These are phyloP conservation scores for Penicillium sp. DNA, from an alignment of 2,329 filamentous ascomycete genomes.

Conservation along the genomic window DNA sequence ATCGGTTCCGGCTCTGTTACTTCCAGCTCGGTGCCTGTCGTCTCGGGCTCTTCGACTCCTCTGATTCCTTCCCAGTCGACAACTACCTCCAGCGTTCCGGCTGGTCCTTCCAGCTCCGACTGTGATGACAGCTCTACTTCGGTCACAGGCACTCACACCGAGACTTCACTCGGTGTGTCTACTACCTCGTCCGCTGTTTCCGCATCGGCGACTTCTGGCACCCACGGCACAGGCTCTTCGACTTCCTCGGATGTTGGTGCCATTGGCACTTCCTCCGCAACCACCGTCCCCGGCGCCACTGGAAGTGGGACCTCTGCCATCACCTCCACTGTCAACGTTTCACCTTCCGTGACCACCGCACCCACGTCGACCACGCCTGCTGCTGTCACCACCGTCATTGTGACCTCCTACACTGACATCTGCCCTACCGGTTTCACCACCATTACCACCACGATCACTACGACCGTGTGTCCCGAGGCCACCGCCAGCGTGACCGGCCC, in stretches of 20 bases:
- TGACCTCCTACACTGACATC: slow-evolving; percentile 39
- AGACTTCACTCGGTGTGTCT: not conserved
- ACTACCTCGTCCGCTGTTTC: not conserved
- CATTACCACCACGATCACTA: slow-evolving; percentile 35
- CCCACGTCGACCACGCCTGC: slow-evolving; percentile 15
- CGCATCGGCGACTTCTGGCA: not conserved
- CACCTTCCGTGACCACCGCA: slow-evolving; percentile 11
- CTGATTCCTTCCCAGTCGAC: not conserved
- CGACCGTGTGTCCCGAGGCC: slow-evolving; percentile 32
- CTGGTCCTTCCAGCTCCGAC: not conserved
- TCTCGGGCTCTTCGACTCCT: not conserved
- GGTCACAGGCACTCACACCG: not conserved
- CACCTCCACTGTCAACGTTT: slow-evolving; percentile 7
- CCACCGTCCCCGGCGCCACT: slow-evolving; percentile 1
- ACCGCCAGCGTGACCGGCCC: slow-evolving; percentile 23
- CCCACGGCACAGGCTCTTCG: not conserved
- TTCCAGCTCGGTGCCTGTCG: not conserved
- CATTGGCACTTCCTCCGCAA: slow-evolving; percentile 1
- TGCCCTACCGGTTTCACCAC: slow-evolving; percentile 41
- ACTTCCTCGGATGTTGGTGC: not conserved
- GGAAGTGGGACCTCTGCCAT: slow-evolving; percentile 6
- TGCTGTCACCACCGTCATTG: slow-evolving; percentile 33
- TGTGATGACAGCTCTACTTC: not conserved
- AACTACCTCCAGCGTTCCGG: not conserved
- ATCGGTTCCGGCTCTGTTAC: too few relatives aligned